Evolutionary conservation across 2,329 filamentous ascomycete species (phyloP), one percentile per base, ranked within the genome.

Genomic region (Huntiella moniliformis): DNA sequence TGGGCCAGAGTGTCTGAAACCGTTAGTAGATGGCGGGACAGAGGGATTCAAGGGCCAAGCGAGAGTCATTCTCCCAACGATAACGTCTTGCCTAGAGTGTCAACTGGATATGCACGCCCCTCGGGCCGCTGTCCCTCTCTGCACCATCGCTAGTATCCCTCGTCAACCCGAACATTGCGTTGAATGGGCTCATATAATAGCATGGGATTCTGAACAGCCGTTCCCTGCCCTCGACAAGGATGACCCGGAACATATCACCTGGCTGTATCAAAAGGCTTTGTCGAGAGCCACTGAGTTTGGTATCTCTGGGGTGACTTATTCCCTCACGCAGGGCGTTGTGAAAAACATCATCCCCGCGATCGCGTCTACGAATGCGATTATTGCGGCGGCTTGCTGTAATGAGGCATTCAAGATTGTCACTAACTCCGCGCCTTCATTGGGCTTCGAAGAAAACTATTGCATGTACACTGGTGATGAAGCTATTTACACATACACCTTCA

Each of bases 301-400:
- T 55, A 98, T 98, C 54, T 62, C 76, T 0, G 92, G 91, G 6
- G 84, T 98, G 48, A 96, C 91, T 1, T 98, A 98, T 61, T 80
- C 83, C 4, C 77, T 95, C 61, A 95, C 92, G 0, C 91, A 98
- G 60, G 92, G 91, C 47, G 92, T 96, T 2, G 85, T 98, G 56
- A 98, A 98, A 64, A 98, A 98, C 63, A 98, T 98, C 61, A 98
- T 98, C 51, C 91, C 91, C 0, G 92, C 91, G 22, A 98, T 98
- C 56, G 91, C 91, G 13, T 94, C 86, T 1, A 98, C 91, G 5
- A 98, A 98, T 59, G 88, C 91, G 48, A 91, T 98, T 55, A 82
- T 98, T 52, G 91, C 91, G 1, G 91, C 88, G 1, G 81, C 83
- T 44, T 96, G 88, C 62, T 96, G 91, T 62, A 96, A 94, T 53